Conservation (phyloP, 257 asterid species). For the Solanum sejunctum region DNA sequence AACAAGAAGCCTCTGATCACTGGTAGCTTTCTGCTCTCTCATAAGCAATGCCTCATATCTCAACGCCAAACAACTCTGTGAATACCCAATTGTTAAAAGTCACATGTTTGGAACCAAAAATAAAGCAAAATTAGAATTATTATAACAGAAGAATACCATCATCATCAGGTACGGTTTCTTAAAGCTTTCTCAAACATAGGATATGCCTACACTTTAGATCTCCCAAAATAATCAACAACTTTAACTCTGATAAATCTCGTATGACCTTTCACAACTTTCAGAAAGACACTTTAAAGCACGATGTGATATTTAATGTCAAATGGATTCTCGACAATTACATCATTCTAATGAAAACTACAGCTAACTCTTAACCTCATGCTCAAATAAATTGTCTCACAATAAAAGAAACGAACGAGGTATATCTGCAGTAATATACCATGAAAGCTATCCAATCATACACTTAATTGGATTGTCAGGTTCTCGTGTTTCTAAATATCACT, state of each 20-base stretch:
- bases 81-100: slow-evolving; percentile 3
- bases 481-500: background rate
- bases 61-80: slow-evolving; percentile 80
- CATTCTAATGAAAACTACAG: background rate
- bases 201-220: background rate
- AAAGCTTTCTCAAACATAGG: background rate
- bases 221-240: background rate
- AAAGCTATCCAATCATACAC: background rate
- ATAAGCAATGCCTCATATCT: slow-evolving; percentile 77
- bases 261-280: background rate
- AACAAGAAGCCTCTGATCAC: slow-evolving; percentile 48
- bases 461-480: background rate
- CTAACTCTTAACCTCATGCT: background rate
- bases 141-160: background rate
- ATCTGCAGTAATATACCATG: background rate
- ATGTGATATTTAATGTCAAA: background rate
- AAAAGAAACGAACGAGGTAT: background rate
- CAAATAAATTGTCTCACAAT: background rate
- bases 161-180: background rate
- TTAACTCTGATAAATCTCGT: background rate
- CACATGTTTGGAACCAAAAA: background rate
- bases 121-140: background rate
- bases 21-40: slow-evolving; percentile 48
- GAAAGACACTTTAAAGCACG: background rate
- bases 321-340: background rate